Conservation (phyloP, 257 asterid species). For the Solanum tarapatanum region DNA sequence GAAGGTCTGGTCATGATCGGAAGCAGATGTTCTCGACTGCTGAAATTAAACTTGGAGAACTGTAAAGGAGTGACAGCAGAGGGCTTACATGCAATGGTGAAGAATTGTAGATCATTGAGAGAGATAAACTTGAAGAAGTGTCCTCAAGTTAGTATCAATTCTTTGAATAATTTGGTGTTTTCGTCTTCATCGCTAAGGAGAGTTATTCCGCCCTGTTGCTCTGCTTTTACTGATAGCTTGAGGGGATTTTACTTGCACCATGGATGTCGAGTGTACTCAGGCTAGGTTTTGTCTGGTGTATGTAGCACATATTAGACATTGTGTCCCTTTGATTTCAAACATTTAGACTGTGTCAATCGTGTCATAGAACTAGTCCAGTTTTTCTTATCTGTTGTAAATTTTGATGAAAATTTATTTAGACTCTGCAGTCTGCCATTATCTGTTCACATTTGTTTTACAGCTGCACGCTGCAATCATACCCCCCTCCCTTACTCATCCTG, state of each 20-base stretch:
- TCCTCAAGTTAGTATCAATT: background rate
- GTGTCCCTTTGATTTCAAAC: background rate
- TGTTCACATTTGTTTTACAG: background rate
- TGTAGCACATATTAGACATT: background rate
- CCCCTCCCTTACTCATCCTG: background rate
- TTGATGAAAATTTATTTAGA: background rate
- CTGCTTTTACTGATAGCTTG: background rate
- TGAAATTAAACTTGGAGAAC: background rate
- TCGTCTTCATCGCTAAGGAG: constrained; percentile 7
- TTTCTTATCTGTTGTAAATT: background rate
- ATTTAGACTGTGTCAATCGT: background rate
- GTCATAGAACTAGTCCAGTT: background rate
- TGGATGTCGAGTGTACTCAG: background rate
- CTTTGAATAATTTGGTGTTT: constrained; percentile 1
- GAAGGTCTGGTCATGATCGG: constrained; percentile 6
- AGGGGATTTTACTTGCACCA: constrained; percentile 7
- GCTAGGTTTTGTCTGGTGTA: background rate
- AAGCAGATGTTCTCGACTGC: constrained; percentile 4
- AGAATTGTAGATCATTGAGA: background rate
- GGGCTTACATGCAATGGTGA: constrained; percentile 2
- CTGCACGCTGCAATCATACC: background rate
- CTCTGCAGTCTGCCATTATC: background rate
- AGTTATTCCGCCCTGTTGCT: constrained; percentile 1
- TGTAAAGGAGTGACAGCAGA: background rate
- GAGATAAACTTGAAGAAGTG: constrained; percentile 7